Base-by-base conservation (phyloP, 495 filamentous ascomycete genomes). In the Xylaria longipes region DNA sequence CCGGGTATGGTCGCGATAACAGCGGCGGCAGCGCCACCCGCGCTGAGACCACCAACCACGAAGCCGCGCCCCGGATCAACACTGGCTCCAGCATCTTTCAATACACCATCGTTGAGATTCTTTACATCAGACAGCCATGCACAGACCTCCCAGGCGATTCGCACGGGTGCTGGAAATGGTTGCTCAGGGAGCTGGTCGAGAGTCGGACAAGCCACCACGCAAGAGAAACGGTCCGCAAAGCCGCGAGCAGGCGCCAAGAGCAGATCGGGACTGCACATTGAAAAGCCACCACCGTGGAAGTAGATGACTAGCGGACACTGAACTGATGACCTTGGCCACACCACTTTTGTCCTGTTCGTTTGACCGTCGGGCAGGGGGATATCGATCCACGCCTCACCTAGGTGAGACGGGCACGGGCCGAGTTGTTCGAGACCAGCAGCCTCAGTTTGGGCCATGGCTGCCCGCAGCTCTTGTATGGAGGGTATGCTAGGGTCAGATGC, bases 241-340 rank as follows among this genome's bases (percentile, higher is more conserved):
- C 46, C 65, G 65, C 65, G 65, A n/a, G 65, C 65, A 15, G 65
- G 65, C 11, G 56, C 48, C 50, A 68, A 20, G 48, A 68, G 29
- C 31, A 39, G 50, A 31, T 68, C 50, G 22, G 65, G 65, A 25
- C 29, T 58, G 11, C 48, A 57, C 0, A 41, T 22, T 31, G 65
- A 68, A 5, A 37, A 60, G 27, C 65, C 65, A 17, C 65, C 65
- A 12, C 65, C 65, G 50, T 68, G 65, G 65, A 39, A 68, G 48
- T 58, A 68, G 65, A 68, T 43, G 33, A 68, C 33, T 3, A 68
- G 50, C n/a, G 65, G 65, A 15, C 65, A 58, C 0, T 15, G 35
- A 43, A 41, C 9, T 9, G 65, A 68, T 48, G 48, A 43, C 7
- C 8, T 54, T n/a, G 65, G 65, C 48, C 65, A 68, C 33, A 68